Evolutionary conservation across 805 yeast genomes (phyloP).

Genomic region (Pichia californica): DNA sequence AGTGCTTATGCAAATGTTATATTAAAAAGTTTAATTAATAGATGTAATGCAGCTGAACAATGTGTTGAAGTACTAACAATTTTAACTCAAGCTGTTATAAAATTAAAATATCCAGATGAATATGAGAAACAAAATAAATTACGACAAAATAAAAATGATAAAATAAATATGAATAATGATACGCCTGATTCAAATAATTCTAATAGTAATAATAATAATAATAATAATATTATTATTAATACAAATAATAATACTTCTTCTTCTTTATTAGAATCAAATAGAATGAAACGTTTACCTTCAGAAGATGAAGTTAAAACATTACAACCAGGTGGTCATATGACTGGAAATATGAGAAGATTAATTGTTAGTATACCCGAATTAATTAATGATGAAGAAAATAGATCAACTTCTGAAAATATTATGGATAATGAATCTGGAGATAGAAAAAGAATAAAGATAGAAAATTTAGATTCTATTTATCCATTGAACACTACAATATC

Average conservation of each 20-base stretch:
- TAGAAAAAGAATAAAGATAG: constrained; percentile 1
- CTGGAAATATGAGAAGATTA: constrained; percentile 34
- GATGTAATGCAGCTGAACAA: constrained; percentile 71
- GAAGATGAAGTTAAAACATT: constrained; percentile 23
- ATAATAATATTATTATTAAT: constrained; percentile 11
- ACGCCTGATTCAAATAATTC: too few species aligned
- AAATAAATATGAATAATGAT: too few species aligned
- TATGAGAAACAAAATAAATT: not conserved
- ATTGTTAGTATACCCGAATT: constrained; percentile 30
- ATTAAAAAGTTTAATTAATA: constrained; percentile 52
- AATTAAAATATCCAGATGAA: constrained; percentile 38
- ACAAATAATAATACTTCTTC: constrained; percentile 2
- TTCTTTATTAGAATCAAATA: not conserved
- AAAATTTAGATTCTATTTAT: not conserved
- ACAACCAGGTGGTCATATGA: constrained; percentile 33
- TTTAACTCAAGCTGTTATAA: constrained; percentile 62
- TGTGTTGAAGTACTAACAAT: constrained; percentile 70
- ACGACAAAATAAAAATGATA: too few species aligned
- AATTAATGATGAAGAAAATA: constrained; percentile 12
- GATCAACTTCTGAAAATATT: not conserved
- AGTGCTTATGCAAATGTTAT: constrained; percentile 48
- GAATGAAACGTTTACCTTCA: constrained; percentile 19
- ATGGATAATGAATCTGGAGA: not conserved
- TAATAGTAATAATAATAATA: too few species aligned
- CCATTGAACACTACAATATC: not conserved